Percentiles rank a stretch among this genome's conserved stretches.
Conservation (phyloP, 192 early-diverging fungal genomes). For the Coemansia sp. region DNA sequence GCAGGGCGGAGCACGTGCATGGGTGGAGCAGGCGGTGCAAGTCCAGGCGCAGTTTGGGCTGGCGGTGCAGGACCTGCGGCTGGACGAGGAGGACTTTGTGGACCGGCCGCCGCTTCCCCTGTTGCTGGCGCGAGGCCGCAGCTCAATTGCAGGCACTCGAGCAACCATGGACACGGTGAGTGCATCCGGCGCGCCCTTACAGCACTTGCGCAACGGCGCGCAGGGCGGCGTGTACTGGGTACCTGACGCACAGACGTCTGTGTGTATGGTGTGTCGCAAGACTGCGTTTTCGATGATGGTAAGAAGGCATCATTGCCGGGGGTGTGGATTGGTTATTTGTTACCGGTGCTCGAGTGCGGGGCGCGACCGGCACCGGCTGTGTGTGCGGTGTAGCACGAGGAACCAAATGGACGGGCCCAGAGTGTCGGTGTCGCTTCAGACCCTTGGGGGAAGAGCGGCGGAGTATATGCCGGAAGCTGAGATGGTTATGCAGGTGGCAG, state of each 20-base stretch:
- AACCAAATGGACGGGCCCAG: neutral
- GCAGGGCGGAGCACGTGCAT: conserved; percentile 24
- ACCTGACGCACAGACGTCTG: conserved; percentile 43
- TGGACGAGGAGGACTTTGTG: conserved; percentile 51
- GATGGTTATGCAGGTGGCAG: conserved; percentile 31
- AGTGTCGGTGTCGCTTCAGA: conserved; percentile 25
- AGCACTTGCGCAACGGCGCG: conserved; percentile 12
- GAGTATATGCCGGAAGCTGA: conserved; percentile 35
- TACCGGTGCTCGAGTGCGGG: conserved; percentile 49
- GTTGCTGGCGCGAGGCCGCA: conserved; percentile 35
- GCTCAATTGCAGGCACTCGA: conserved; percentile 39
- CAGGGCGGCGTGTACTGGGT: conserved; percentile 43
- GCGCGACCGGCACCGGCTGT: conserved; percentile 17
- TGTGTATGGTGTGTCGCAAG: conserved; percentile 55
- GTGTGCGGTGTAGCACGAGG: conserved; percentile 24
- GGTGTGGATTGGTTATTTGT: conserved; percentile 54
- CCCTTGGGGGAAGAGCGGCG: conserved; percentile 32
- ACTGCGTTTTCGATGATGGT: conserved; percentile 57
- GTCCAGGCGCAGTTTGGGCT: conserved; percentile 15
- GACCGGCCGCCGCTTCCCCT: conserved; percentile 43
- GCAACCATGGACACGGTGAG: neutral
- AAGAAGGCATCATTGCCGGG: conserved; percentile 53
- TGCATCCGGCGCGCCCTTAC: neutral
- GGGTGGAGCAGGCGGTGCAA: conserved; percentile 28
- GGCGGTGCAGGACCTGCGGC: conserved; percentile 46